Evolutionary conservation across 1,139 yeast species (phyloP), one percentile per base, ranked within the genome.

Genomic region (Taphrina deformans): DNA sequence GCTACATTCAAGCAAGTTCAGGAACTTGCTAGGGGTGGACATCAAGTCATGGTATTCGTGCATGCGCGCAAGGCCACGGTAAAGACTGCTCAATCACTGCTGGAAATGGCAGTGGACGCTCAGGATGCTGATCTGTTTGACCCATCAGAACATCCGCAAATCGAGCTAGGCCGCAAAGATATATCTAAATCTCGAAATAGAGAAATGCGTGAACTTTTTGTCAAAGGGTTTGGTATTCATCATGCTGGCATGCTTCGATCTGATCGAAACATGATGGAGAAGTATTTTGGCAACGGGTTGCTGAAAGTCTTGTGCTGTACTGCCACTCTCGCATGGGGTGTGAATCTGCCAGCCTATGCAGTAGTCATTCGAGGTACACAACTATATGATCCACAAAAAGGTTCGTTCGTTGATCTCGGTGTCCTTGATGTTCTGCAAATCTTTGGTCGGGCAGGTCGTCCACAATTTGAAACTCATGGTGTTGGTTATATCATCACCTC

Each of bases 261-360:
- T 0, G 99, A 95, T 73, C 83, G 99, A 73, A 93, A 92, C 71
- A 75, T 91, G 68, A 87, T 96, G 0, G 99, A 95, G 73, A 87
- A 85, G 73, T 83, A 93, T 86, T 95, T 95, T 74, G 81, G 86
- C 62, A 80, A 81, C 38, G 99, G 99, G 41, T 88, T 93, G 0
- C 86, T 93, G 67, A 89, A 88, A 69, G 98, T 95, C 0, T 79
- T 95, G 18, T 89, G 96, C 71, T 91, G 97, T 80, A 95, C 99
- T 1, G 96, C 99, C 0, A 95, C 99, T 0, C 82, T 95, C 67
- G 99, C 99, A 0, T 95, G 99, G 99, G 99, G 99, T 82, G 98
- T 95, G 16, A 95, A 95, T 73, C 79, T 95, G 68, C 99, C 99
- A 1, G 99, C 99, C 6, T 98, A 97, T 2, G 96, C 92, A 51